Conservation (phyloP, 371 early-diverging fungal species). For the Mortierella sp. region DNA sequence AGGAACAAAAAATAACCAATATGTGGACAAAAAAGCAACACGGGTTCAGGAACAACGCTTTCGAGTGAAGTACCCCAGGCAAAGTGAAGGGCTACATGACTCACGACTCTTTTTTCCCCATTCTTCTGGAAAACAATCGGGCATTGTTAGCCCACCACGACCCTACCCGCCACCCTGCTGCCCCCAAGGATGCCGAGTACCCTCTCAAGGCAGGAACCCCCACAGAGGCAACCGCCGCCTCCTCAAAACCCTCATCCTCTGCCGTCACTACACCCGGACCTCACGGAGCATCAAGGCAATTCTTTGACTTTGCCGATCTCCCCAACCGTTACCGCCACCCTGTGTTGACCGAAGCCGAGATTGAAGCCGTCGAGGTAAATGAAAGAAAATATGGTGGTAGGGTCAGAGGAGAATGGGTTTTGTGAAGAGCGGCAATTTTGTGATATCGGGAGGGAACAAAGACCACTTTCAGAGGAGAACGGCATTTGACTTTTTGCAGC, state of each 20-base stretch:
- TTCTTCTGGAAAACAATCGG: neutral
- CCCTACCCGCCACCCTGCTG: conserved; percentile 32
- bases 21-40: neutral
- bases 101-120: neutral
- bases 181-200: conserved; percentile 28
- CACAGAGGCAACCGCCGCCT: neutral
- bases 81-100: neutral
- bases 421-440: neutral
- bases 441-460: neutral
- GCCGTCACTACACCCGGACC: conserved; percentile 28
- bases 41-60: neutral
- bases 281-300: conserved; percentile 26
- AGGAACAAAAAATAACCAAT: neutral
- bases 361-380: conserved; percentile 66
- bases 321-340: conserved; percentile 61
- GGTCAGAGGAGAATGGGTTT: neutral
- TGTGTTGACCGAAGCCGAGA: conserved; percentile 61
- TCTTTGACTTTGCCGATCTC: conserved; percentile 60
- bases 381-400: neutral
- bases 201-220: conserved; percentile 21
- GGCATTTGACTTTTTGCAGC: neutral
- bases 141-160: conserved; percentile 11
- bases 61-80: neutral
- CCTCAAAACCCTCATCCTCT: conserved; percentile 17
- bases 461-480: neutral